Base-by-base conservation (phyloP, 768 basidiomycete genomes). In the Podaxis sp. region DNA sequence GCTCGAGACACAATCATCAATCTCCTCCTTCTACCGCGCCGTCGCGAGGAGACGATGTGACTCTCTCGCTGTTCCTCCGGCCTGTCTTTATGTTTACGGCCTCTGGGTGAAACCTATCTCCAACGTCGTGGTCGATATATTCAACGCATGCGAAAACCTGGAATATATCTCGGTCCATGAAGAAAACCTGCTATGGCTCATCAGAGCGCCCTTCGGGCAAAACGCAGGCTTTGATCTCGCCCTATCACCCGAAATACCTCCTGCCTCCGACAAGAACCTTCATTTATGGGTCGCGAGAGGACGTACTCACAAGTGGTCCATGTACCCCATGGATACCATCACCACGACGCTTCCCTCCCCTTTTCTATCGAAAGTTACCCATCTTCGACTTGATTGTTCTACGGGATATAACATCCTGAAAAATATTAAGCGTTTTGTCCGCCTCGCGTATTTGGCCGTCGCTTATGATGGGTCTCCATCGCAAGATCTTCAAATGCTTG, bases 381-480 rank as follows among this genome's bases (percentile, higher is more conserved):
- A 69, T 53, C 65, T 73, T 33, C 64, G 67, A 11, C 49, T 70
- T 4, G 65, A 66, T 4, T 22, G 44, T n/a, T 56, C 66, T 22
- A 61, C 60, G 11, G 53, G 63, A n/a, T 71, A 70, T 36, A 51
- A 46, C 13, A 55, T 56, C 12, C 55, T 64, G n/a, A 40, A 67
- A 4, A 52, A 67, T 36, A 59, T 71, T 15, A 60, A 64, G 11
- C 63, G 65, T 36, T 68, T 70, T 52, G 59, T 55, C 22, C 61
- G 64, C 13, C 68, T 73, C 38, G 65, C 67, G 22, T 66, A 71
- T 51, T 54, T 72, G 57, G 72, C 71, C 19, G 52, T 72, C 8
- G 64, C 72, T 4, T 70, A 67, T 54, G 59, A 65, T 30, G 59
- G 39, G 26, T 66, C 65, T 11, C 53, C 65, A 26, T 38, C 38